Evolutionary conservation across 352 stramenopile species (phyloP).

Genomic region (Nothophytophthora sp.): DNA sequence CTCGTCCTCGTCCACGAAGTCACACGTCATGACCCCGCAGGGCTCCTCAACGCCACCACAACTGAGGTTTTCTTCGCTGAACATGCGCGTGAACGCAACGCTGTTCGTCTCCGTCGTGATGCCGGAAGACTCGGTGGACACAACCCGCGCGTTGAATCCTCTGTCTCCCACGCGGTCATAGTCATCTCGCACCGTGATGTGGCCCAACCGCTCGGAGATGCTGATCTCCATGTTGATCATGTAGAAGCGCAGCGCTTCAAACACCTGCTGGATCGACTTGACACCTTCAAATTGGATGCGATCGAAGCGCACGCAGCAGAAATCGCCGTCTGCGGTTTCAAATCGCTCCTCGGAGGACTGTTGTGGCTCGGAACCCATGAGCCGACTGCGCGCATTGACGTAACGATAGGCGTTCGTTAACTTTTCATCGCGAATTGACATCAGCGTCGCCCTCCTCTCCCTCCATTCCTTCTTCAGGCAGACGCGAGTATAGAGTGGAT

Average conservation of each 20-base stretch:
- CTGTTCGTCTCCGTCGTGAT: slow-evolving; percentile 4
- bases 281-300: slow-evolving; percentile 19
- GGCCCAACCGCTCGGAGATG: slow-evolving; percentile 30
- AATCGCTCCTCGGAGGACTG: slow-evolving; percentile 10
- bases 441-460: slow-evolving; percentile 10
- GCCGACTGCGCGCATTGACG: not conserved
- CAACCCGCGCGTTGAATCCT: slow-evolving; percentile 1
- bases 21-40: slow-evolving; percentile 4
- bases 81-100: slow-evolving; percentile 1
- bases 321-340: slow-evolving; percentile 5
- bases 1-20: slow-evolving; percentile 20
- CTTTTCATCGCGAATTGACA: slow-evolving; percentile 9
- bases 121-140: not conserved
- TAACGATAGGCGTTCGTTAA: slow-evolving; percentile 21
- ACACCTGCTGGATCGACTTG: slow-evolving; percentile 17
- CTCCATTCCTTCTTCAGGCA: slow-evolving; percentile 13
- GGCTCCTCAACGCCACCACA: not conserved
- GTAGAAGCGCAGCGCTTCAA: slow-evolving; percentile 17
- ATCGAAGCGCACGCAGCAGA: slow-evolving; percentile 21
- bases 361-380: not conserved
- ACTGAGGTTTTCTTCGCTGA: not conserved
- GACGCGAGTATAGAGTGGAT: slow-evolving; percentile 12
- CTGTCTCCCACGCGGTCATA: slow-evolving; percentile 13
- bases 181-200: slow-evolving; percentile 27
- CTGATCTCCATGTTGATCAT: slow-evolving; percentile 29